A percentile compares a stretch with the other conserved stretches of the same genome.
Evolutionary conservation across 192 early-diverging fungal genomes (phyloP).

Genomic region (Dissophora ornata): DNA sequence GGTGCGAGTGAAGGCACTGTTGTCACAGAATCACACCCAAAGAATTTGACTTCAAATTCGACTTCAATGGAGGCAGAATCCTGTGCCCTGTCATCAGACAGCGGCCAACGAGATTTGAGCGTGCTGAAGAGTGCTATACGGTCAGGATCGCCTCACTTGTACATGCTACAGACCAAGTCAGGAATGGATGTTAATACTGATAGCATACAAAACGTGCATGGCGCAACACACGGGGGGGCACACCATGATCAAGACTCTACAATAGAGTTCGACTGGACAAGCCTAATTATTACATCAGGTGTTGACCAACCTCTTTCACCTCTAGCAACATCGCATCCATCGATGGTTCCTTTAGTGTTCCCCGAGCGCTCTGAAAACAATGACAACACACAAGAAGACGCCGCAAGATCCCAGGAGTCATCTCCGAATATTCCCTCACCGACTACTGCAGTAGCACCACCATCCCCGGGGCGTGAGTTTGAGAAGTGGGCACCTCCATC

Average conservation of each 20-base stretch:
- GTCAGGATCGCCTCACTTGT: conserved; percentile 15
- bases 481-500: conserved; percentile 40
- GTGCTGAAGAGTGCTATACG: conserved; percentile 9
- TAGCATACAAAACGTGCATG: neutral
- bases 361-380: neutral
- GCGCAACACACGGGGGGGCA: no score
- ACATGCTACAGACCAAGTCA: conserved; percentile 21
- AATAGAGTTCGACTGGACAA: conserved; percentile 26
- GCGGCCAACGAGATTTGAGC: conserved; percentile 12
- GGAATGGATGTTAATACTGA: neutral
- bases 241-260: neutral
- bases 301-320: conserved; percentile 33
- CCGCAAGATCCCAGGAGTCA: neutral
- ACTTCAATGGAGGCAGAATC: neutral
- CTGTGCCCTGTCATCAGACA: neutral
- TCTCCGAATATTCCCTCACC: neutral
- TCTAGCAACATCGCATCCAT: conserved; percentile 21
- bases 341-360: neutral
- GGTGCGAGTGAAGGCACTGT: neutral
- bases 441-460: neutral
- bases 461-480: neutral
- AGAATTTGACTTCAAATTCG: neutral
- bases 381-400: neutral
- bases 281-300: conserved; percentile 19
- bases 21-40: neutral